Base-by-base conservation (phyloP, 2,329 filamentous ascomycete species). In the Diaporthe humulicola region DNA sequence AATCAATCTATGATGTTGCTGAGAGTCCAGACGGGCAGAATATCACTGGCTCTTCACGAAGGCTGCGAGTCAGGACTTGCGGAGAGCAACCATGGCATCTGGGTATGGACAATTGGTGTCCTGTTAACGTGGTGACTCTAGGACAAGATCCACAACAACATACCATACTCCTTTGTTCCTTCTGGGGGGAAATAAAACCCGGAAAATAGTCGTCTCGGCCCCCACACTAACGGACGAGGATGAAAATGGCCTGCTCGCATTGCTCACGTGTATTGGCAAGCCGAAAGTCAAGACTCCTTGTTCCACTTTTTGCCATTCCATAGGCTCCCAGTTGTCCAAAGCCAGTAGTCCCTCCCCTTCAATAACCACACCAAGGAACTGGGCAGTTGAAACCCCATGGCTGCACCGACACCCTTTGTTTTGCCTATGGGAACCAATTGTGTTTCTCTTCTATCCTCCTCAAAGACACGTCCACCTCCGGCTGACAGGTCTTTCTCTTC, bases 281-380 rank as follows among this genome's bases (percentile, higher is more conserved):
- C 48, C 15, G 22, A 28, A 30, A 38, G 19, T 40, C 33, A 69
- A 69, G 64, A 54, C 77, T 86, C 84, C 78, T 88, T 88, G 12
- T 79, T 81, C 87, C 87, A 90, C 66, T 88, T 86, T 73, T 86
- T 86, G 22, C 88, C 88, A 79, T 80, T 88, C 88, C 88, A 90
- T 19, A 89, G 73, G 5, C 77, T 78, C 0, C 80, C 84, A 1
- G 85, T 87, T 14, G 86, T 88, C 85, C 86, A 87, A 38, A 89
- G 72, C 86, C 87, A 90, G 75, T 88, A 88, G 75, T 89, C 86
- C 25, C 87, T 80, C 1, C 88, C 87, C 77, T 89, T 89, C 69
- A 88, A 83, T 78, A 86, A 64, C 86, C 87, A 88, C 0, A 89
- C 84, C 56, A 86, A 22, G 36, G 84, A 85, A 66, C 86, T 85